Evolutionary conservation across 2,329 filamentous ascomycete species (phyloP).

Genomic region (Colletotrichum aenigma): DNA sequence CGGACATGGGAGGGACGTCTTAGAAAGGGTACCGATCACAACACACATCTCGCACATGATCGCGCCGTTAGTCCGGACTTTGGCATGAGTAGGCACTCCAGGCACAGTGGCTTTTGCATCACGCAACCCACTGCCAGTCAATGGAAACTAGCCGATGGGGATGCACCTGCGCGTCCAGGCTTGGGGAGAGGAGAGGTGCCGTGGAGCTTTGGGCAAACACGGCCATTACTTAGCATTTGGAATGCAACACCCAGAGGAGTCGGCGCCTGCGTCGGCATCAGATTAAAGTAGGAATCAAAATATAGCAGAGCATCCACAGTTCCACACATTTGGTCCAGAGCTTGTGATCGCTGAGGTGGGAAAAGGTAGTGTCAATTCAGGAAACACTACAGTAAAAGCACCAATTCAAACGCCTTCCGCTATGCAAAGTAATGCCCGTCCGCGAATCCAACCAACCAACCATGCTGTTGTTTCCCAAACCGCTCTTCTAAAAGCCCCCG

Average conservation of each 20-base stretch:
- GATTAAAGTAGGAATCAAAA: neutral
- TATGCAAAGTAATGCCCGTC: slow-evolving; percentile 10
- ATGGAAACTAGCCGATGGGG: neutral
- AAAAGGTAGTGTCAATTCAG: neutral
- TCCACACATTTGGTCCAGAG: neutral
- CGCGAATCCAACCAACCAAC: neutral
- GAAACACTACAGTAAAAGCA: neutral
- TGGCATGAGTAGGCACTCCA: neutral
- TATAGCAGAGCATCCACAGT: neutral
- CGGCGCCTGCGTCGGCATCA: neutral
- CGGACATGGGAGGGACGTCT: slow-evolving; percentile 39
- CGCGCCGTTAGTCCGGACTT: neutral
- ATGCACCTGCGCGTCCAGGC: neutral
- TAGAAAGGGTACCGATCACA: neutral
- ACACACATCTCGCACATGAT: neutral
- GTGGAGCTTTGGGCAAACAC: neutral
- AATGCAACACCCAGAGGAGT: neutral
- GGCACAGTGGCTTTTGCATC: neutral
- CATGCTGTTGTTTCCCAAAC: neutral
- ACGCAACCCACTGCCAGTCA: neutral
- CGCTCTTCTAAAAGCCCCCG: neutral
- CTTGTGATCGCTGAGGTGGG: neutral
- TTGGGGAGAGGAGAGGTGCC: neutral
- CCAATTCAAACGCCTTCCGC: slow-evolving; percentile 16
- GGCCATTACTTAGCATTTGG: neutral